phyloP scores from a whole-genome alignment of 306 rosid genomes.

The Delonix regia region DNA sequence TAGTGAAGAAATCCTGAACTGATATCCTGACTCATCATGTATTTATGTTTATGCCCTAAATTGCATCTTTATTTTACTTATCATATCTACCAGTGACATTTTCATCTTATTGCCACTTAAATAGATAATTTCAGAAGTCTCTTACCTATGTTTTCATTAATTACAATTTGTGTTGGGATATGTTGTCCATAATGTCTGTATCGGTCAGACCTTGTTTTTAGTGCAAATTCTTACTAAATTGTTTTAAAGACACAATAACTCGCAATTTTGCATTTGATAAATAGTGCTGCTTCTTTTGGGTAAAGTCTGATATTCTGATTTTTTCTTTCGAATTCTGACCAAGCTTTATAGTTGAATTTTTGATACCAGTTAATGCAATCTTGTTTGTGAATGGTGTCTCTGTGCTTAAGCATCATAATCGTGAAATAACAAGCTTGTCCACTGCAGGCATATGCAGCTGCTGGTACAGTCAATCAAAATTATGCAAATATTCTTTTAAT shows the following conservation, averaged over 20 bases:
- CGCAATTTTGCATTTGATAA: neutral
- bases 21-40: neutral
- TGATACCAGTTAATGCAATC: neutral
- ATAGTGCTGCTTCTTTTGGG: neutral
- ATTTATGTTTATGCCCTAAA: neutral
- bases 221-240: neutral
- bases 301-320: neutral
- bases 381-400: slow-evolving; percentile 4
- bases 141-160: neutral
- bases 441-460: slow-evolving; percentile 98
- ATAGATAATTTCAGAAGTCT: neutral
- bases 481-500: slow-evolving; percentile 95
- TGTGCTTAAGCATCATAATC: slow-evolving; percentile 16
- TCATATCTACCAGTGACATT: neutral
- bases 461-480: slow-evolving; percentile 96
- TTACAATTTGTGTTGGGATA: neutral
- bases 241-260: neutral
- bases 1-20: neutral
- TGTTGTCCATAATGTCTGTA: neutral
- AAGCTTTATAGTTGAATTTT: neutral
- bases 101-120: neutral
- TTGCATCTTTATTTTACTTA: neutral
- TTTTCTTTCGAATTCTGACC: slow-evolving; percentile 5
- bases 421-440: slow-evolving; percentile 34
- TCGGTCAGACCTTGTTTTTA: neutral